Base-by-base conservation (phyloP, 371 early-diverging fungal species). In the Rhizopus sp. region DNA sequence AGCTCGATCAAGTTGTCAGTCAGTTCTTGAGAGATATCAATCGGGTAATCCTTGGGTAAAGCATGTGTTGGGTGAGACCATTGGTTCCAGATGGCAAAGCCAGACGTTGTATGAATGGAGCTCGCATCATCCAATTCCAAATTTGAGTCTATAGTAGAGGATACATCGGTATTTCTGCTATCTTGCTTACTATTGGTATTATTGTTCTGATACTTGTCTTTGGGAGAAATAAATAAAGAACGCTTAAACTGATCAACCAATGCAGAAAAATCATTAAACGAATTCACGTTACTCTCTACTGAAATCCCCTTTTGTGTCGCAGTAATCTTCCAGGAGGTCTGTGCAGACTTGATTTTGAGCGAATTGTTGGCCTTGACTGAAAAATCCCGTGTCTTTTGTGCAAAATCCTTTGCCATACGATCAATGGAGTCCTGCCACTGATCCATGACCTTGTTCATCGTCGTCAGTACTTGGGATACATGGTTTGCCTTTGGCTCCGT, bases 381-480 rank as follows among this genome's bases (percentile, higher is more conserved):
- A 46, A 69, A 55, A 13, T 66, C 62, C 34, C 54, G 44, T 2
- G 68, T 65, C 53, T 64, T 68, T 53, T 65, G 64, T 9, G 55
- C 64, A 32, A 63, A 61, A 30, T 64, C 68, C 32, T 65, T 68
- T 29, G 65, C 68, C 60, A 61, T 62, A 10, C 58, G 48, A 54
- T 71, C 72, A 23, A 71, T 50, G 9, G 65, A 64, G 10, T 71
- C 68, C 47, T 68, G 63, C 69, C 67, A 70, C 23, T 70, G 64
- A 53, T 78, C 78, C 57, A 78, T 63, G 8, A 70, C 68, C 23
- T 62, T 66, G 49, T 78, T 78, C 70, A 78, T 69, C 0, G 71
- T 66, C 10, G 55, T 59, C 12, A 78, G 39, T 0, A 69, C 71
- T 37, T 70, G 68, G 1, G 73, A 72, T 16, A 78, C 62, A 51